Percentiles rank a stretch among this genome's conserved stretches.
phyloP scores from a whole-genome alignment of 2,329 filamentous ascomycete species.

The Blastomyces silverae region DNA sequence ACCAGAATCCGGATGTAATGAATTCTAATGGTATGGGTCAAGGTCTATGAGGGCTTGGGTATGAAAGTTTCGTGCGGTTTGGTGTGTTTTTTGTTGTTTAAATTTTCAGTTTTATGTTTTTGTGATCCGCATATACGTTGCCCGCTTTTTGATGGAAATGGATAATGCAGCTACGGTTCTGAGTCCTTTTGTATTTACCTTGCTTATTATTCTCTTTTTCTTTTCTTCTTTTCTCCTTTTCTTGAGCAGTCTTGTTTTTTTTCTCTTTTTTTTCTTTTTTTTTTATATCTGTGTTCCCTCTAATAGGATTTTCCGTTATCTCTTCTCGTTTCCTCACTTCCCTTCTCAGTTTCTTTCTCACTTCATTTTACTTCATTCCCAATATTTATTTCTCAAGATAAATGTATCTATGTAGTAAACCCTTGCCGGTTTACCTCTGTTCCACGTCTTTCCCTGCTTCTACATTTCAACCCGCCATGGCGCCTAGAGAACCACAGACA shows the following conservation, averaged over 20 bases:
- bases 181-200: background rate
- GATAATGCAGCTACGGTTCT: conserved; percentile 6
- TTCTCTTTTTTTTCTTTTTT: background rate
- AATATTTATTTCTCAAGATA: conserved; percentile 8
- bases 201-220: background rate
- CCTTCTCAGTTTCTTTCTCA: conserved; percentile 2
- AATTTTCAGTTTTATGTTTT: conserved; percentile 4
- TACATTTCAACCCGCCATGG: background rate
- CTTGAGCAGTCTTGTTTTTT: background rate
- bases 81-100: background rate
- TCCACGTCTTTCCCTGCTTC: background rate
- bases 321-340: conserved; percentile 16
- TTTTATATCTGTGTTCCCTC: background rate
- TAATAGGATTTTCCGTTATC: background rate
- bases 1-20: conserved; percentile 30
- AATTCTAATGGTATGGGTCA: conserved; percentile 31
- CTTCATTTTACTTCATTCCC: conserved; percentile 10
- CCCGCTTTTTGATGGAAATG: conserved; percentile 15
- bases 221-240: background rate
- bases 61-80: background rate
- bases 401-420: background rate
- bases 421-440: background rate
- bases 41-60: conserved; percentile 18
- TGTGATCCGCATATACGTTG: background rate
- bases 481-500: background rate